Conservation (phyloP, 1,284 basidiomycete species). For the Fomitopsis betulina region DNA sequence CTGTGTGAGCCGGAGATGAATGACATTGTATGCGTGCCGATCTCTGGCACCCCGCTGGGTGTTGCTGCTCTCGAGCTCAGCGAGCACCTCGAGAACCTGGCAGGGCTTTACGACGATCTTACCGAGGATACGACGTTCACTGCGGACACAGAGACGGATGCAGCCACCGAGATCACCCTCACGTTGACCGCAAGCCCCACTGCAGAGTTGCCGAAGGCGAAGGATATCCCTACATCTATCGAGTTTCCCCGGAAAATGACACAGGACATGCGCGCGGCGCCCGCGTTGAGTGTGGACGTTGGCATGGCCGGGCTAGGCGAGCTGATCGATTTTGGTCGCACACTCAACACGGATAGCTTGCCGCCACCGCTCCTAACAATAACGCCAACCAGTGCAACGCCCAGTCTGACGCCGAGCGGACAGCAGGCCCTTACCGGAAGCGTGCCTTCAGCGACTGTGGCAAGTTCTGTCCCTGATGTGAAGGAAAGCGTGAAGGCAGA, state of each 20-base stretch:
- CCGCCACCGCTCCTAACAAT: slow-evolving; percentile 8
- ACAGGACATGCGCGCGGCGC: slow-evolving; percentile 15
- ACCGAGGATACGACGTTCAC: slow-evolving; percentile 3
- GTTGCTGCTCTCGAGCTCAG: slow-evolving; percentile 74
- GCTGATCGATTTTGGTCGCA: not conserved
- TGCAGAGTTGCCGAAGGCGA: not conserved
- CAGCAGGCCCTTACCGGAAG: slow-evolving; percentile 8
- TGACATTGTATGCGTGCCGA: slow-evolving; percentile 17
- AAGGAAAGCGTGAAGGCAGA: not conserved
- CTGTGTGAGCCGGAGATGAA: slow-evolving; percentile 3
- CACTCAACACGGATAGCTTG: not conserved
- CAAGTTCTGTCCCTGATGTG: not conserved
- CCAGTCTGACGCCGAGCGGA: slow-evolving; percentile 11
- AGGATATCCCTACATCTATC: slow-evolving; percentile 4
- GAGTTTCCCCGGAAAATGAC: slow-evolving; percentile 14
- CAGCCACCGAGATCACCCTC: slow-evolving; percentile 3
- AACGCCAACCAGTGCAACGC: slow-evolving; percentile 8
- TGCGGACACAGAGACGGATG: slow-evolving; percentile 7
- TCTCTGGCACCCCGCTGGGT: slow-evolving; percentile 44
- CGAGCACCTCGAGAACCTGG: slow-evolving; percentile 55
- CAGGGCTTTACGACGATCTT: slow-evolving; percentile 30
- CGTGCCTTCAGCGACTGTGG: not conserved
- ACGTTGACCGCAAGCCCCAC: not conserved
- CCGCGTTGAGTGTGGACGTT: slow-evolving; percentile 12
- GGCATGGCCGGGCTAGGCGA: not conserved